Base-by-base conservation (phyloP, 192 early-diverging fungal genomes). In the Rhizophagus clarus region DNA sequence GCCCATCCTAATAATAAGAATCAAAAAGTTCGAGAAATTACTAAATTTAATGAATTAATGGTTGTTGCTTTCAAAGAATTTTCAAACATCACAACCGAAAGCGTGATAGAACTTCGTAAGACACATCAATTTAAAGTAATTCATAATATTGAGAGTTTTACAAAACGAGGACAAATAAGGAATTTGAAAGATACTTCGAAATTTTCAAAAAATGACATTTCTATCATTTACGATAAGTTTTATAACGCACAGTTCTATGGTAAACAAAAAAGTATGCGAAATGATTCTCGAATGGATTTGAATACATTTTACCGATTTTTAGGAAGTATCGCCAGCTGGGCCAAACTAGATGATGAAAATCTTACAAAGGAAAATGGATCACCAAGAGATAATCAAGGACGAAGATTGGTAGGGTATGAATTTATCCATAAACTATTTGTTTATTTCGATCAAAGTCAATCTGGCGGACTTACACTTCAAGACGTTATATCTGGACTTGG, bases 1-100 rank as follows among this genome's bases (percentile, higher is more conserved):
- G 90, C 94, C 22, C 88, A 91, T 79, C 89, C 91, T 0, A 87
- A 91, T 37, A 88, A 84, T 22, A 80, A 77, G 8, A 89, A 89
- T 63, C 84, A 86, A 34, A 86, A 90, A 66, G 83, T 88, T 20
- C 83, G 88, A 34, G 88, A 89, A 61, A 80, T 92, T 4, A 94
- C 91, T 45, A 92, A 92, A 82, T 99, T 99, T 86, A 95, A 95
- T 80, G 91, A 97, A 80, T 85, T 99, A n/a, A 91, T 99, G 85
- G 85, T 93, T 67, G 89, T 93, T 15, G 97, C 97, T 1, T 97
- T 96, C 82, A 92, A 92, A 66, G 97, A 98, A 70, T 98, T 98
- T 83, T 91, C 95, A 40, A 85, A 82, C 51, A 89, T 99, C 31
- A 96, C 94, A 2, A 88, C 92, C 63, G 90, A 91, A 26, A 81